These are phyloP conservation scores for Micractinium sp. DNA, from an alignment of 139 green algal genomes.

Conservation along the genomic window DNA sequence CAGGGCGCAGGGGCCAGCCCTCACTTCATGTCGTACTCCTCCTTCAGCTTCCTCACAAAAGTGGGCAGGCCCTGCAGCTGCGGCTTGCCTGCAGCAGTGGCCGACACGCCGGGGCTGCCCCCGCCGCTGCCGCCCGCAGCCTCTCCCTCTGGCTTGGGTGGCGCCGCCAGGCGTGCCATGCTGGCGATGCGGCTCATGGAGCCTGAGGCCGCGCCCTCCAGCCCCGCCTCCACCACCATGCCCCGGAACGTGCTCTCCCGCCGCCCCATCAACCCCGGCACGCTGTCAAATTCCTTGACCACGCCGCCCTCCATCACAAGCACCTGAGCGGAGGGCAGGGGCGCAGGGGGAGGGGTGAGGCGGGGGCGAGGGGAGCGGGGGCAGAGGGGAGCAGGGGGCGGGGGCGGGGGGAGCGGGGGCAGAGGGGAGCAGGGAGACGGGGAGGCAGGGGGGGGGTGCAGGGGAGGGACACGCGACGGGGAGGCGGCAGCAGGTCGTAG, in stretches of 20 bases:
- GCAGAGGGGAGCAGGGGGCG: not conserved
- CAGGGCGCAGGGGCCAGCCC: too few relatives aligned
- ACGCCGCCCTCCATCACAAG: constrained; percentile 71
- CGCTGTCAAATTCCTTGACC: constrained; percentile 63
- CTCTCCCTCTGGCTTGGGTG: not conserved
- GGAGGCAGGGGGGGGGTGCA: not conserved
- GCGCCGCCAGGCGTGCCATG: not conserved
- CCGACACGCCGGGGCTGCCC: not conserved
- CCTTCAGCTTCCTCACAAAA: constrained; percentile 36
- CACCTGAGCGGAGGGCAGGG: constrained; percentile 31
- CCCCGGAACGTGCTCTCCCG: constrained; percentile 29
- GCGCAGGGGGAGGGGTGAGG: not conserved
- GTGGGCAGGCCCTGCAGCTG: constrained; percentile 30
- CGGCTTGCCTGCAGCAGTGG: not conserved
- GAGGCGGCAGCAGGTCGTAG: too few relatives aligned
- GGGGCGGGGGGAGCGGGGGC: not conserved
- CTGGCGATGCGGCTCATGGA: not conserved
- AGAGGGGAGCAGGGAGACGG: not conserved
- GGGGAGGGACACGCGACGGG: too few relatives aligned
- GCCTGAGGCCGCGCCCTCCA: not conserved
- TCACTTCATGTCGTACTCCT: constrained; percentile 23
- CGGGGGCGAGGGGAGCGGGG: not conserved
- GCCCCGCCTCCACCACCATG: constrained; percentile 3
- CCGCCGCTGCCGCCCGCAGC: not conserved
- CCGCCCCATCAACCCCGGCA: constrained; percentile 42